Evolutionary conservation across 495 filamentous ascomycete species (phyloP).

Genomic region (Pyrenula massariospora): DNA sequence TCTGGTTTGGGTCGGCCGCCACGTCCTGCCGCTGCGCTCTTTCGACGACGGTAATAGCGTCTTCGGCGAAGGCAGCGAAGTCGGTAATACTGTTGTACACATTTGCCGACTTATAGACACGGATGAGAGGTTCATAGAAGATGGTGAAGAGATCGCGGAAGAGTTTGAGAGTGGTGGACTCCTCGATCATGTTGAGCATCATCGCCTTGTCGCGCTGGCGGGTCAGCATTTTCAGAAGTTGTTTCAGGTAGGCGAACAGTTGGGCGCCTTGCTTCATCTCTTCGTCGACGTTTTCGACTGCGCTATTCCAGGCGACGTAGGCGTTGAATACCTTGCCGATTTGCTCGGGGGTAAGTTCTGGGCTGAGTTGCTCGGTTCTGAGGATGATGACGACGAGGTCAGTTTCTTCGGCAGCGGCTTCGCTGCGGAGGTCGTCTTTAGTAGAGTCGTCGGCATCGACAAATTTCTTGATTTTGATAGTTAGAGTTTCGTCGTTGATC

Average conservation of each 20-base stretch:
- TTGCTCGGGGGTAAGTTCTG: constrained; percentile 58
- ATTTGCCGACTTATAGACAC: constrained; percentile 97
- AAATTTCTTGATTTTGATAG: constrained; percentile 70
- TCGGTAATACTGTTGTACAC: constrained; percentile 95
- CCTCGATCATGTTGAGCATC: constrained; percentile 94
- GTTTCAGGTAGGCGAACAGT: constrained; percentile 88
- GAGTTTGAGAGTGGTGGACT: constrained; percentile 82
- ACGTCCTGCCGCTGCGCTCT: constrained; percentile 84
- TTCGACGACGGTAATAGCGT: constrained; percentile 81
- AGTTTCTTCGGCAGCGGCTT: constrained; percentile 56
- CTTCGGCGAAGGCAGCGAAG: constrained; percentile 84
- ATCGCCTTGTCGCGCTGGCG: constrained; percentile 89
- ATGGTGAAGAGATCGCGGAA: constrained; percentile 96
- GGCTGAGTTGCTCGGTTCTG: constrained; percentile 57
- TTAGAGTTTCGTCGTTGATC: constrained; percentile 69
- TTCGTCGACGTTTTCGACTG: constrained; percentile 81
- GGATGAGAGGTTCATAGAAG: constrained; percentile 93
- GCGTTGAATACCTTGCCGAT: constrained; percentile 79
- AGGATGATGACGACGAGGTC: constrained; percentile 81
- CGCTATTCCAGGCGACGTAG: constrained; percentile 93
- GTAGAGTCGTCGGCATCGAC: constrained; percentile 57
- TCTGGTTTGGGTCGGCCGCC: constrained; percentile 91
- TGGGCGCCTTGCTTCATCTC: constrained; percentile 80
- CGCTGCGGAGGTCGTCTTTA: constrained; percentile 61
- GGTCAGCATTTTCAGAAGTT: constrained; percentile 84